Evolutionary conservation across 441 rosid genomes (phyloP).

Genomic region (Corymbia citriodora): DNA sequence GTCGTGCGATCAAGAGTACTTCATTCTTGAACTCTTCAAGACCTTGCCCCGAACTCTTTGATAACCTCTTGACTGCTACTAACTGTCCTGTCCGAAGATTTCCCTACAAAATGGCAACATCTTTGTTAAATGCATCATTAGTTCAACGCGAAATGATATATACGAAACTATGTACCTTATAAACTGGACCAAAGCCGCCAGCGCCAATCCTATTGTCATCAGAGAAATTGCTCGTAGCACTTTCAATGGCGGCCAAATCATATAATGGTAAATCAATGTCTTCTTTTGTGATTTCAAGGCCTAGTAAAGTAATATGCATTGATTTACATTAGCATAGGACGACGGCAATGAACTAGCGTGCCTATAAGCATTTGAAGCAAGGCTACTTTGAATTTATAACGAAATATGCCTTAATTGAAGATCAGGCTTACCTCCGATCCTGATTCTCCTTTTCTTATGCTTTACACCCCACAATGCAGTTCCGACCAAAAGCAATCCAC

Average conservation of each 20-base stretch:
- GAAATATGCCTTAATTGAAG: neutral
- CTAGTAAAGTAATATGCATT: neutral
- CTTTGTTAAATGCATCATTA: neutral
- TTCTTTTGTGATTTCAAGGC: neutral
- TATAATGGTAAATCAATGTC: neutral
- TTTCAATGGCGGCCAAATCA: too few relatives aligned
- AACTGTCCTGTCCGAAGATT: neutral
- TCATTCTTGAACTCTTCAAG: neutral
- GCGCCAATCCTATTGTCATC: neutral
- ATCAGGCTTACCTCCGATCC: neutral
- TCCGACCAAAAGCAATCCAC: neutral
- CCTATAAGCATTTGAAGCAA: neutral
- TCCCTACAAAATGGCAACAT: neutral
- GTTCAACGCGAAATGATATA: neutral
- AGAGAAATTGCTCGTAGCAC: too few relatives aligned
- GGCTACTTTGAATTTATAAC: neutral
- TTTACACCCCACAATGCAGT: neutral
- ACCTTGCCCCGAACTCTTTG: neutral
- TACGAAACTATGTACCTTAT: neutral
- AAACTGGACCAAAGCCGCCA: neutral
- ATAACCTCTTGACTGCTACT: neutral
- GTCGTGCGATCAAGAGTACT: neutral
- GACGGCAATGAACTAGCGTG: neutral
- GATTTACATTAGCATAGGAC: neutral
- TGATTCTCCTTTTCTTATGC: neutral